A percentile compares a stretch with the other conserved stretches of the same genome.
Conservation (phyloP, 345 rosid species). For the Mallotus nudiflorus region DNA sequence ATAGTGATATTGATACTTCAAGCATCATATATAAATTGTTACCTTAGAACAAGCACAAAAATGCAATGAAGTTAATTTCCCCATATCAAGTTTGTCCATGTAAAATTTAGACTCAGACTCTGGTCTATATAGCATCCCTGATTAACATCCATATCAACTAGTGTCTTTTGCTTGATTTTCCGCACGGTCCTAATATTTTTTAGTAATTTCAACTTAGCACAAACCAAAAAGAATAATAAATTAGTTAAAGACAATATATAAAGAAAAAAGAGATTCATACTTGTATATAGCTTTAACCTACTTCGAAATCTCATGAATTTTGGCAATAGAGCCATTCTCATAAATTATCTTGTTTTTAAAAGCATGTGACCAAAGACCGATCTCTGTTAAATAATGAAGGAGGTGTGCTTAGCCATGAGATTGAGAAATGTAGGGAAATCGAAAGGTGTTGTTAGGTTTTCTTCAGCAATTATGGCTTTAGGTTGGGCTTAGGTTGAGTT, state of each 20-base stretch:
- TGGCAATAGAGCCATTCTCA: conserved; percentile 70
- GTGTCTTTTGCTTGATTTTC: conserved; percentile 87
- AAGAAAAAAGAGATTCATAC: conserved; percentile 33
- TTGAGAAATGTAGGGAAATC: no score
- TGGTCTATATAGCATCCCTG: conserved; percentile 89
- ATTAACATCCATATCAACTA: conserved; percentile 90
- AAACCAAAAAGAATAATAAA: neutral
- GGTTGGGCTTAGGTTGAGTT: no score
- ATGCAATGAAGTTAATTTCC: conserved; percentile 77
- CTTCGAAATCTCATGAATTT: conserved; percentile 63
- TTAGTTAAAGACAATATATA: neutral
- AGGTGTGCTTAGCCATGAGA: no score
- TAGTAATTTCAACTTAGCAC: neutral
- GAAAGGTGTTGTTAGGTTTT: no score
- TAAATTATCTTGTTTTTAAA: conserved; percentile 68
- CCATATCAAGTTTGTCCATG: conserved; percentile 78
- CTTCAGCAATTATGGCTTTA: no score
- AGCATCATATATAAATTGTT: neutral
- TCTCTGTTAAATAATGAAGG: conserved; percentile 85
- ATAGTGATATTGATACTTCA: neutral
- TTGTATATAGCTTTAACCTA: conserved; percentile 66
- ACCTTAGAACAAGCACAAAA: conserved; percentile 87
- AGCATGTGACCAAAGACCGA: conserved; percentile 81
- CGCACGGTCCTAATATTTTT: conserved; percentile 63
- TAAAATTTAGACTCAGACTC: conserved; percentile 89